These are phyloP conservation scores for Pseudogymnoascus sp. DNA, from an alignment of 2,329 filamentous ascomycete species.

Conservation along the genomic window DNA sequence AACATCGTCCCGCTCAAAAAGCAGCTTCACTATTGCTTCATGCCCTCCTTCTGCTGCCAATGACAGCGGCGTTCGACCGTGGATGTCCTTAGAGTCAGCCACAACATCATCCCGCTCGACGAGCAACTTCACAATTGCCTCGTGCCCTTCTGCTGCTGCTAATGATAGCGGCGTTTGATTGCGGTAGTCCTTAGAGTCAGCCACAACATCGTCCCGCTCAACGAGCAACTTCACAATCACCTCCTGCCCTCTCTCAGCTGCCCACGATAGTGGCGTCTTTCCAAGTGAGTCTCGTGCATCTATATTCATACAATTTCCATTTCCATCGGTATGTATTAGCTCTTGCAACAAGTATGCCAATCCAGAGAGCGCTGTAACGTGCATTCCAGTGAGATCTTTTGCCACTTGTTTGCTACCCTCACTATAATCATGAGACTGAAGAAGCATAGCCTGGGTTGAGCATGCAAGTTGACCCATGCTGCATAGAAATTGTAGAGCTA, in stretches of 20 bases:
- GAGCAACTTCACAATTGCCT: background rate
- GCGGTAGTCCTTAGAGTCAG: background rate
- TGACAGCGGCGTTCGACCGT: background rate
- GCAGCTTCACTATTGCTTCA: background rate
- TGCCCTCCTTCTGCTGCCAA: background rate
- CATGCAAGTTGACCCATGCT: background rate
- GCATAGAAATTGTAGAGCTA: background rate
- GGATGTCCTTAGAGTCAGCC: background rate
- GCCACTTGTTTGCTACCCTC: background rate
- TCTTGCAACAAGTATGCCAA: conserved; percentile 5
- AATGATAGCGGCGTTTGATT: no score
- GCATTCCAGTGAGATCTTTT: conserved; percentile 13
- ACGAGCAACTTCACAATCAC: background rate
- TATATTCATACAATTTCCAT: background rate
- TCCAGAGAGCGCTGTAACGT: conserved; percentile 20
- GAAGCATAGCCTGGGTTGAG: background rate
- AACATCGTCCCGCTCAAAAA: background rate
- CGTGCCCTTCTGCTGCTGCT: background rate
- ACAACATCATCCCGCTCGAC: background rate
- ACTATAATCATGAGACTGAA: background rate
- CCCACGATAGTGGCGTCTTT: conserved; percentile 5
- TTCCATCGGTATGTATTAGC: background rate
- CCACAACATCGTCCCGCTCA: background rate
- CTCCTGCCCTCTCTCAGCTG: background rate
- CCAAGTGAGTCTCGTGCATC: background rate